Conservation (phyloP, 352 stramenopile species). For the Lagenidium giganteum region DNA sequence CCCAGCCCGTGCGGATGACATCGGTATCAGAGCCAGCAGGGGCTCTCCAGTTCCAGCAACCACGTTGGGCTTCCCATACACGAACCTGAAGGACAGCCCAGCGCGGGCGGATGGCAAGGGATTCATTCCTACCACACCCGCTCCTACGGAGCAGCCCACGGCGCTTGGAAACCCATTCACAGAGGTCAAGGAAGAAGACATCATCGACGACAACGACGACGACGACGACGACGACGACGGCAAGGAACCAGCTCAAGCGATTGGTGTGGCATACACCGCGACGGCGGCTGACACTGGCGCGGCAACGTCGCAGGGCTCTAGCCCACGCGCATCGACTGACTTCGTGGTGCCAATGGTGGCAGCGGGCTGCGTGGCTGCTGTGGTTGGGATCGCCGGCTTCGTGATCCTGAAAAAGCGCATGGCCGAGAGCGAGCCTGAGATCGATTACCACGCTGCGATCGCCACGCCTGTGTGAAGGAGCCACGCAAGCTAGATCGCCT, state of each 20-base stretch:
- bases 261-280: too few relatives aligned
- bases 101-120: too few relatives aligned
- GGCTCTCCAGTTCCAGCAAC: too few relatives aligned
- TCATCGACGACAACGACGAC: background rate
- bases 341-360: constrained; percentile 24
- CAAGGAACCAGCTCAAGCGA: too few relatives aligned
- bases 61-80: too few relatives aligned
- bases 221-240: too few relatives aligned
- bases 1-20: too few relatives aligned
- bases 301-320: constrained; percentile 29
- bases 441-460: constrained; percentile 30
- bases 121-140: too few relatives aligned
- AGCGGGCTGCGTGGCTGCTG: constrained; percentile 30
- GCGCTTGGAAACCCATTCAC: constrained; percentile 19
- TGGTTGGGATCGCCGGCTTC: constrained; percentile 33
- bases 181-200: constrained; percentile 12
- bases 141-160: constrained; percentile 11
- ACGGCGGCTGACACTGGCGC: too few relatives aligned
- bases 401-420: constrained; percentile 38
- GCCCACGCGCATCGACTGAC: background rate
- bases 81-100: too few relatives aligned
- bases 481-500: too few relatives aligned
- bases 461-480: constrained; percentile 28
- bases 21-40: too few relatives aligned
- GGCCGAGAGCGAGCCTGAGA: constrained; percentile 4